Evolutionary conservation across 768 basidiomycete genomes (phyloP).

Genomic region (Strobilomyces echinocephalus): DNA sequence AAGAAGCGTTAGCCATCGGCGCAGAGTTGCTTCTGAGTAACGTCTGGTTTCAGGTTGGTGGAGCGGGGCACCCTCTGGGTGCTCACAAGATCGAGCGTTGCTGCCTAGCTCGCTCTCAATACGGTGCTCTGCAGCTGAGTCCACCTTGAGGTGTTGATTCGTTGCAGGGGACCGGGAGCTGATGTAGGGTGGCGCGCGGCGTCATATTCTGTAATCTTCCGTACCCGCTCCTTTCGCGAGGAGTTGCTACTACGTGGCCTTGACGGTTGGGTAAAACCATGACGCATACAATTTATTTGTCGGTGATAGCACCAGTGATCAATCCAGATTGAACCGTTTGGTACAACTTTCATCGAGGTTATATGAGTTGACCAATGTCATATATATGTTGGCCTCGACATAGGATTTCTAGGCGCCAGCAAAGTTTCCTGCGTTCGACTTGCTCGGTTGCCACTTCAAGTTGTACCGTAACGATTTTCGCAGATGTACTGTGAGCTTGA

Average conservation of each 20-base stretch:
- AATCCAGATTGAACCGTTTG: too few relatives aligned
- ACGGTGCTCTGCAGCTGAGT: constrained; percentile 39
- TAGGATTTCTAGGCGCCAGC: too few relatives aligned
- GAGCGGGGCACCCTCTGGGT: constrained; percentile 61
- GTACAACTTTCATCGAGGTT: too few relatives aligned
- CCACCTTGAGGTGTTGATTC: constrained; percentile 53
- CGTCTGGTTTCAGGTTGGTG: constrained; percentile 70
- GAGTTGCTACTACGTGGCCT: constrained; percentile 51
- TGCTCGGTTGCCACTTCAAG: too few relatives aligned
- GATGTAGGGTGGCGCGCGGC: constrained; percentile 45
- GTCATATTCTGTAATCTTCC: constrained; percentile 83
- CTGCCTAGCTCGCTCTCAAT: constrained; percentile 34
- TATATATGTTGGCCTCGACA: too few relatives aligned
- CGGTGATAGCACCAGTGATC: too few relatives aligned
- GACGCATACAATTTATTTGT: constrained; percentile 51
- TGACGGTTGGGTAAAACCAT: constrained; percentile 85
- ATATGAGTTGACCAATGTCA: too few relatives aligned
- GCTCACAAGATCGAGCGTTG: constrained; percentile 48
- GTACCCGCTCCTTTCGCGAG: constrained; percentile 41
- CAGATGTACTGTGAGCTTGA: too few relatives aligned
- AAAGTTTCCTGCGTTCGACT: too few relatives aligned
- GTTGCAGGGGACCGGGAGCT: constrained; percentile 36
- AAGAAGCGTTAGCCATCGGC: constrained; percentile 57
- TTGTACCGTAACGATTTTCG: too few relatives aligned
- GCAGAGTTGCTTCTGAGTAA: constrained; percentile 44